Conservation (phyloP, 2,329 filamentous ascomycete genomes). For the Paecilomyces fulvus region DNA sequence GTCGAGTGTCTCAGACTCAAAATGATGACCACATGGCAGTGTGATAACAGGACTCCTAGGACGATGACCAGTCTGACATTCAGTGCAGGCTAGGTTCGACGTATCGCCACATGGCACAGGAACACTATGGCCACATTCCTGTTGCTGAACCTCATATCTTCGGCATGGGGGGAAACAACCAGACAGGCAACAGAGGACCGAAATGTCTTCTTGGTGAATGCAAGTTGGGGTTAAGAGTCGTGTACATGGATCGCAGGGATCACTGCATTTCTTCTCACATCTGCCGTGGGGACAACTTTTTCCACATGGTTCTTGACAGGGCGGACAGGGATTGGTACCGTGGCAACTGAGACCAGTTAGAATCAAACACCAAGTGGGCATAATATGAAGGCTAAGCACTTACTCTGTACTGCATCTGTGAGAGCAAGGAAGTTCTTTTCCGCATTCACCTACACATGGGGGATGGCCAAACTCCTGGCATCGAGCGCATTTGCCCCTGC, state of each 20-base stretch:
- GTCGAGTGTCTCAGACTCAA: constrained; percentile 8
- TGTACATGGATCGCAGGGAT: constrained; percentile 12
- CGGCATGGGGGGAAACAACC: constrained; percentile 7
- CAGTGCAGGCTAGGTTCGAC: constrained; percentile 6
- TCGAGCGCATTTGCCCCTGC: constrained; percentile 5
- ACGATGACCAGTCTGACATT: constrained; percentile 4
- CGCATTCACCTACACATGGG: constrained; percentile 7
- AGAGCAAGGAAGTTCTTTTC: constrained; percentile 7
- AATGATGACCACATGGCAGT: constrained; percentile 9
- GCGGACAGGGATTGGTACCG: constrained; percentile 8
- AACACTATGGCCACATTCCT: constrained; percentile 10
- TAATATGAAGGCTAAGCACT: background rate
- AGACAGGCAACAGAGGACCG: constrained; percentile 11
- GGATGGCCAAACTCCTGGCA: constrained; percentile 4
- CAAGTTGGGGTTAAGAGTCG: constrained; percentile 4
- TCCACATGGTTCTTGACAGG: constrained; percentile 11
- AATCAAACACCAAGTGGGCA: background rate
- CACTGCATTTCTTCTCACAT: constrained; percentile 11
- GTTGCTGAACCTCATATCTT: constrained; percentile 2
- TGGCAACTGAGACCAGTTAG: constrained; percentile 6
- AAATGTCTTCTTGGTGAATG: constrained; percentile 4
- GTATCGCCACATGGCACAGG: constrained; percentile 10
- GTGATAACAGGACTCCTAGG: constrained; percentile 4
- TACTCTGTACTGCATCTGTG: constrained; percentile 11
- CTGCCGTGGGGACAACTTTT: constrained; percentile 11